Conservation (phyloP, 2,329 filamentous ascomycete species). For the Penicillium sp. region DNA sequence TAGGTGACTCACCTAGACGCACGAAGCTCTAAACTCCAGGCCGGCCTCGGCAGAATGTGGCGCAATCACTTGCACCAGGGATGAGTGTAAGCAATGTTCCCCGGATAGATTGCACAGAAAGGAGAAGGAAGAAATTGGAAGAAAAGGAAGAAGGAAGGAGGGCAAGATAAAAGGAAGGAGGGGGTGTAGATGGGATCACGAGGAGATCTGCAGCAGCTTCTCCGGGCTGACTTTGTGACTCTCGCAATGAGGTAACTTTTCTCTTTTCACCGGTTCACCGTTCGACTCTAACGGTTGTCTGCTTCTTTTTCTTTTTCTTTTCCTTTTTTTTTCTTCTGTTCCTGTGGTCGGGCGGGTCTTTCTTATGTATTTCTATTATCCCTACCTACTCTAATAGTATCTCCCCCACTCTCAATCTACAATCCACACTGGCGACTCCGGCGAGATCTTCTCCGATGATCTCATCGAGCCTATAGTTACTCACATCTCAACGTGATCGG, state of each 20-base stretch:
- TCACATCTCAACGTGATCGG: constrained; percentile 9
- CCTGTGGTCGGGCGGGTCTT: background rate
- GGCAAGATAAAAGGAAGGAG: constrained; percentile 1
- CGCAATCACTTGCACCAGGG: constrained; percentile 7
- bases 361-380: background rate
- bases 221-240: constrained; percentile 9
- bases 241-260: constrained; percentile 22
- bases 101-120: background rate
- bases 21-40: constrained; percentile 20
- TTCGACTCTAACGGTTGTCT: constrained; percentile 3
- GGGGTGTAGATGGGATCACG: constrained; percentile 13
- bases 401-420: background rate
- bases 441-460: constrained; percentile 14
- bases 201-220: background rate
- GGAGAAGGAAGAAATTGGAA: constrained; percentile 1
- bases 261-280: constrained; percentile 26
- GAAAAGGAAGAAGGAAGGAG: constrained; percentile 1
- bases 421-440: background rate
- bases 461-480: constrained; percentile 8
- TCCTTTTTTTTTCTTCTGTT: background rate
- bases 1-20: constrained; percentile 22
- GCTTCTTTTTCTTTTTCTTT: background rate
- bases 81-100: background rate
- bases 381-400: background rate
- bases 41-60: constrained; percentile 20